These are phyloP conservation scores for Saccharomyces hybrid DNA, from an alignment of 1,139 yeast species.

Conservation along the genomic window DNA sequence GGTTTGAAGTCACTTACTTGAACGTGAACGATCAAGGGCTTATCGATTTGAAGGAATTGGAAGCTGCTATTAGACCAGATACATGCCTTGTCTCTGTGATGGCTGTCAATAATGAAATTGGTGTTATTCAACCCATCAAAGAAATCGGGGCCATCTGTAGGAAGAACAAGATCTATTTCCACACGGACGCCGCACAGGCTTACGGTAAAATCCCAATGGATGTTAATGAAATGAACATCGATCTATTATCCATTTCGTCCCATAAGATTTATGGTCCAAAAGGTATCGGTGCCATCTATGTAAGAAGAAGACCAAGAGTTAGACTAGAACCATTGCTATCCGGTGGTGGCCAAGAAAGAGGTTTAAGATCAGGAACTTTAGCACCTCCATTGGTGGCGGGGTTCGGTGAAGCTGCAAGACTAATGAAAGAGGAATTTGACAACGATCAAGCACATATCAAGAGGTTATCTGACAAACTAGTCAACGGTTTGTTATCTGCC, in stretches of 20 bases:
- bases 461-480: constrained; percentile 63
- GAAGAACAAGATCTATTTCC: constrained; percentile 84
- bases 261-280: constrained; percentile 97
- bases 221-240: constrained; percentile 89
- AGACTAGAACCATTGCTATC: constrained; percentile 89
- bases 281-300: constrained; percentile 93
- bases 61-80: constrained; percentile 80
- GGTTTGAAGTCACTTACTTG: constrained; percentile 89
- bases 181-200: constrained; percentile 98
- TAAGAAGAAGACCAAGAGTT: constrained; percentile 97
- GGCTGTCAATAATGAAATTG: constrained; percentile 98
- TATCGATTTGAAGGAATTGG: constrained; percentile 66
- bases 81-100: constrained; percentile 87
- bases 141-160: constrained; percentile 89
- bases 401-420: constrained; percentile 93
- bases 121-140: constrained; percentile 91
- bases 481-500: constrained; percentile 63
- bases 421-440: constrained; percentile 64
- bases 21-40: constrained; percentile 80
- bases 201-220: constrained; percentile 89
- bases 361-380: constrained; percentile 91
- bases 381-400: constrained; percentile 95
- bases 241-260: constrained; percentile 84
- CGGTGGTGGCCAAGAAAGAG: constrained; percentile 99
- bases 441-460: constrained; percentile 68